A percentile compares a stretch with the other conserved stretches of the same genome.
Evolutionary conservation across 768 basidiomycete species (phyloP).

Genomic region (Tulasnella sp.): DNA sequence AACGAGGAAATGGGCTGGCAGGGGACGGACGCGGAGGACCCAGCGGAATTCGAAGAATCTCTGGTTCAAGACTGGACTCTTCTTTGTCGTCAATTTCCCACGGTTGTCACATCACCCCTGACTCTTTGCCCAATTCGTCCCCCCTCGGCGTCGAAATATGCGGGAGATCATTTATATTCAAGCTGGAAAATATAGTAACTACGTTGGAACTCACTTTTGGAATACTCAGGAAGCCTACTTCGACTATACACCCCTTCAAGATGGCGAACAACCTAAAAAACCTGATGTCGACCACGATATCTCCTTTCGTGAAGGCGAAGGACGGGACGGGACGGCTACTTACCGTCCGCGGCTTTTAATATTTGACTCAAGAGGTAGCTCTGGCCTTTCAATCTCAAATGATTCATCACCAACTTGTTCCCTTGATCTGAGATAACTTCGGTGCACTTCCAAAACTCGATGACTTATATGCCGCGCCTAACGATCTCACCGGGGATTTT

Average conservation of each 20-base stretch:
- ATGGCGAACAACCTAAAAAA: not conserved
- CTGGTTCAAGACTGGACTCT: not conserved
- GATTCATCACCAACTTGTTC: not conserved
- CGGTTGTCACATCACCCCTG: not conserved
- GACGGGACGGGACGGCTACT: slow-evolving; percentile 10
- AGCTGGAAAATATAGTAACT: slow-evolving; percentile 22
- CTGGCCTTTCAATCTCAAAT: not conserved
- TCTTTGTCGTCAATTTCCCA: not conserved
- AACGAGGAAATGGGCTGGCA: not conserved
- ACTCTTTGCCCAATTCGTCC: not conserved
- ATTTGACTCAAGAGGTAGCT: slow-evolving; percentile 16
- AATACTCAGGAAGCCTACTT: slow-evolving; percentile 22
- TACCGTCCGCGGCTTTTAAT: slow-evolving; percentile 20
- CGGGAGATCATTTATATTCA: slow-evolving; percentile 22
- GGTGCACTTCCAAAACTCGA: slow-evolving; percentile 16
- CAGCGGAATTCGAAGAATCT: not conserved
- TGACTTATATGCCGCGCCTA: slow-evolving; percentile 6
- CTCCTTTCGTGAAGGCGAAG: slow-evolving; percentile 20
- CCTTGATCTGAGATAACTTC: slow-evolving; percentile 20
- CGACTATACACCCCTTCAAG: not conserved
- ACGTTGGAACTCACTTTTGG: slow-evolving; percentile 24
- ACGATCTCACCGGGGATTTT: not conserved
- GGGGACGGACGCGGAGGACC: not conserved
- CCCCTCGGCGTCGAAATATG: not conserved
- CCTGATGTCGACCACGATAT: slow-evolving; percentile 14